Percentiles rank a stretch among this genome's conserved stretches.
phyloP scores from a whole-genome alignment of 768 basidiomycete species.

The Rubroboletus pulcherrimus region DNA sequence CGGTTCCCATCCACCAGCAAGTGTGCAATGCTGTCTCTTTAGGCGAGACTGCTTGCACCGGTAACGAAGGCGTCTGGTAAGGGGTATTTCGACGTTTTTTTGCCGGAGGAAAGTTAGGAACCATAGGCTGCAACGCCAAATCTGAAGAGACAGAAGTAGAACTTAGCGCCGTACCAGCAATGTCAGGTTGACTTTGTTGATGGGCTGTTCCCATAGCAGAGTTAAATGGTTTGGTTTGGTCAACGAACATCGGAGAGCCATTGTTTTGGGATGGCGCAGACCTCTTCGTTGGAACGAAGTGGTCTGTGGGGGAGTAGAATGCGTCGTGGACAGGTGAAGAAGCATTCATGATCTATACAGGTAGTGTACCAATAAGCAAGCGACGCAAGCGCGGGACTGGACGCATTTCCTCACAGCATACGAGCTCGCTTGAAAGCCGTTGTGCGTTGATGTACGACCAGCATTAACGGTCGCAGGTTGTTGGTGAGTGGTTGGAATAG shows the following conservation, averaged over 20 bases:
- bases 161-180: no score
- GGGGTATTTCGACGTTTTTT: neutral
- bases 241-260: neutral
- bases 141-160: neutral
- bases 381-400: no score
- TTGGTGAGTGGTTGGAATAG: neutral
- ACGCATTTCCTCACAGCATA: neutral
- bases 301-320: no score
- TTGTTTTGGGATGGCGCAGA: neutral
- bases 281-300: neutral
- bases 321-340: neutral
- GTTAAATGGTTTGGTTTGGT: neutral
- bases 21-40: neutral
- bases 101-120: no score
- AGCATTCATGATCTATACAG: neutral
- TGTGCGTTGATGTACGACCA: no score
- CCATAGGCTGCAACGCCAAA: neutral
- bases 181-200: neutral
- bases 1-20: slow-evolving; percentile 4
- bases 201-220: neutral
- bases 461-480: fast-evolving
- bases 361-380: neutral
- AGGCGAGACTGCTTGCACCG: neutral
- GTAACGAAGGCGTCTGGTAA: no score
- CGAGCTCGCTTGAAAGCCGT: neutral